Conservation (phyloP, 192 early-diverging fungal genomes). For the Coemansia sp. region DNA sequence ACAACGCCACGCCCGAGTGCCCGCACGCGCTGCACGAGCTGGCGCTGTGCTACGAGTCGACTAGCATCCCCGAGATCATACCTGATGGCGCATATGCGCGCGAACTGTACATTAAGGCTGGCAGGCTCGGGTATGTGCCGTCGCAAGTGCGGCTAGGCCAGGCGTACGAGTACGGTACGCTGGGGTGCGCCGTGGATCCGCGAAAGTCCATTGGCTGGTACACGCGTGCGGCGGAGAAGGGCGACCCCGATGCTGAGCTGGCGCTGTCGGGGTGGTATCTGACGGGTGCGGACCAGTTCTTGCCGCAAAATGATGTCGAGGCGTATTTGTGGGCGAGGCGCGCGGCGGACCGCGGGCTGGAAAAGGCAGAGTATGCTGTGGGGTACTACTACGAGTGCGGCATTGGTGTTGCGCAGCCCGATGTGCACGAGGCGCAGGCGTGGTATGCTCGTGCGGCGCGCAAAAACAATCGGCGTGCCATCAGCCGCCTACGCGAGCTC, state of each 20-base stretch:
- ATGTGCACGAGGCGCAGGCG: slow-evolving; percentile 78
- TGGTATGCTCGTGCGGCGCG: slow-evolving; percentile 91
- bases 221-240: slow-evolving; percentile 89
- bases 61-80: slow-evolving; percentile 70
- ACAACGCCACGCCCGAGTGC: slow-evolving; percentile 86
- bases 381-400: slow-evolving; percentile 95
- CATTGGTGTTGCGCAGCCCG: slow-evolving; percentile 72
- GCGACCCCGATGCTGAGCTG: slow-evolving; percentile 88
- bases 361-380: slow-evolving; percentile 97
- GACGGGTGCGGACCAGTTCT: slow-evolving; percentile 87
- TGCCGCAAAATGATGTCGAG: slow-evolving; percentile 90
- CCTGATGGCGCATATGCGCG: slow-evolving; percentile 87
- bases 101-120: slow-evolving; percentile 90
- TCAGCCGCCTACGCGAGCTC: slow-evolving; percentile 81
- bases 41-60: slow-evolving; percentile 81
- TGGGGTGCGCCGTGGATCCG: slow-evolving; percentile 85
- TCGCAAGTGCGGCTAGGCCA: slow-evolving; percentile 93
- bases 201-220: slow-evolving; percentile 96
- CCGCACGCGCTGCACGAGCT: slow-evolving; percentile 96
- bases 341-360: slow-evolving; percentile 92
- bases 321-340: slow-evolving; percentile 98
- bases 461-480: slow-evolving; percentile 83
- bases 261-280: slow-evolving; percentile 98
- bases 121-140: slow-evolving; percentile 90
- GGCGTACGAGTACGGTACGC: slow-evolving; percentile 93